Evolutionary conservation across 352 stramenopile genomes (phyloP), one percentile per base, ranked within the genome.

Genomic region (Plasmopara viticola): DNA sequence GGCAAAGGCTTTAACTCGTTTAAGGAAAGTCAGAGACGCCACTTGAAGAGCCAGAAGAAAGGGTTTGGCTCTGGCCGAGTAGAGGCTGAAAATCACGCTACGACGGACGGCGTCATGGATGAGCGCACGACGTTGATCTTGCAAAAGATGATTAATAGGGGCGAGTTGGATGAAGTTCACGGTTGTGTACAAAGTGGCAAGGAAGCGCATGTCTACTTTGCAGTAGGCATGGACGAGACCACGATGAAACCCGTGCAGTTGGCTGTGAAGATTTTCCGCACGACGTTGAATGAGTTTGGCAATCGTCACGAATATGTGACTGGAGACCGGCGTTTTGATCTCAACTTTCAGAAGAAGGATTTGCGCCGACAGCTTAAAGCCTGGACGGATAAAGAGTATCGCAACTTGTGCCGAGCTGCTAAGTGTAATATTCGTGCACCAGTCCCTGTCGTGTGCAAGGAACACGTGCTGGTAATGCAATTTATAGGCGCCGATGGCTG

Each of bases 251-350:
- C 66, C 0, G 49, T 69, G 9, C 57, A 77, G 49, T 65, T 72
- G 30, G 70, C 75, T 1, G 72, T 84, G 57, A 90, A 94, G 72
- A 81, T 94, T 51, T 94, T 92, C 62, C 82, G 81, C 68, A 90
- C 83, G 10, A 94, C 83, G 43, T 51, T 90, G 41, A 90, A 84
- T 56, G 71, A 86, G 57, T 94, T 94, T 42, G 60, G 71, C 54
- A 94, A 92, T 54, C 74, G 84, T 12, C 67, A 84, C 52, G 78
- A 88, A 20, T 94, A 94, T 53, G 77, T 94, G 40, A 87, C 83
- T 7, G 84, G 84, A 8, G 84, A 94, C 40, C 84, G 69, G 7
- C 74, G 84, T 12, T 90, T 80, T 37, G 78, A 89, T 53, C 53
- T 88, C 17, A 67, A 89, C 10, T 86, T 82, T 60, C 78, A 88